Base-by-base conservation (phyloP, 257 asterid species). In the Misopates orontium region DNA sequence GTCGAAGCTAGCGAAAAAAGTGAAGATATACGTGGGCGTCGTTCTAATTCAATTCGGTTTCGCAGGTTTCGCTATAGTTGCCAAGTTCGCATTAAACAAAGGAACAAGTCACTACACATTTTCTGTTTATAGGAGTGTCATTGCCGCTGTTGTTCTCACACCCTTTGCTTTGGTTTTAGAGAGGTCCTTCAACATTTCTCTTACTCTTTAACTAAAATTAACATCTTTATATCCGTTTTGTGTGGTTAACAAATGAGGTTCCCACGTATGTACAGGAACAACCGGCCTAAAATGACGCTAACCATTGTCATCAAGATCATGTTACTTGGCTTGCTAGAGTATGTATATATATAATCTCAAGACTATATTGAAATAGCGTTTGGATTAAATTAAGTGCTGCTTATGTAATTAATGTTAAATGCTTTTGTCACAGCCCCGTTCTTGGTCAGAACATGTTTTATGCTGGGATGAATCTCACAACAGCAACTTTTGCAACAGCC, bases 381-480 rank as follows among this genome's bases (percentile, higher is more conserved):
- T 4, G 11, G 13, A 1, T 19, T 10, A 17, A 3, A 18, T 12
- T 45, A 45, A 10, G 0, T 52, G 17, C 1, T 0, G 10, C 12
- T 8, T 17, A 23, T 10, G 1, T 10, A 0, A 3, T n/a, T n/a
- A n/a, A n/a, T n/a, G n/a, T n/a, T n/a, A n/a, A n/a, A n/a, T n/a
- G 24, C 6, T 10, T 31, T 42, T 24, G 21, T n/a, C 15, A 61
- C 86, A 86, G 96, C 68, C 95, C 96, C 45, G 88, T 87, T 36
- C 47, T 89, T n/a, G 95, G 81, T 28, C 95, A 85, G 75, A 85
- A 90, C 63, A 25, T 84, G 64, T 90, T 75, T 71, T 90, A 80
- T 23, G 78, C 78, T 31, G 97, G 91, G 10, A 71, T 89, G 88
- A 82, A 71, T 17, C 79, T 69, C 16, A 80, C 95, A 8, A 51